These are phyloP conservation scores for Coemansia sp. DNA, from an alignment of 192 early-diverging fungal genomes.

Conservation along the genomic window DNA sequence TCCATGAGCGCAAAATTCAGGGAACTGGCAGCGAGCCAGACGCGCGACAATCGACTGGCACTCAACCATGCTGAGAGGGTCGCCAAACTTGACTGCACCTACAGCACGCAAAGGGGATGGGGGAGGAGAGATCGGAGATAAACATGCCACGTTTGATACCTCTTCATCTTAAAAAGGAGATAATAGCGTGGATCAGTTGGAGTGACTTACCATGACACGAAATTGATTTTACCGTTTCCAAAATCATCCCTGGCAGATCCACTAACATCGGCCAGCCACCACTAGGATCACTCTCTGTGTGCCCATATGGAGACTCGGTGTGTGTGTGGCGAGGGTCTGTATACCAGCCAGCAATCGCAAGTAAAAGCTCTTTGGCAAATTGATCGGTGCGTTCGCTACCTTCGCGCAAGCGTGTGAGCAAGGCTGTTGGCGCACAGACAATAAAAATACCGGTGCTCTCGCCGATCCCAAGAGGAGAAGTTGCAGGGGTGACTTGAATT, in stretches of 20 bases:
- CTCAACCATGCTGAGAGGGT: conserved; percentile 21
- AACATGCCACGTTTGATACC: not conserved
- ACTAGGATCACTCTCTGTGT: not conserved
- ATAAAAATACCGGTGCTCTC: not conserved
- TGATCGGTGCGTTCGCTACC: not conserved
- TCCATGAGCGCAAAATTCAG: conserved; percentile 51
- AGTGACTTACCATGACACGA: conserved; percentile 34
- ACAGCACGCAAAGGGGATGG: not conserved
- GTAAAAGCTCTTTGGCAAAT: conserved; percentile 35
- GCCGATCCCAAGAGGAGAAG: not conserved
- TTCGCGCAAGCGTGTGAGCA: conserved; percentile 33
- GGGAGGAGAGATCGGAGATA: conserved; percentile 3
- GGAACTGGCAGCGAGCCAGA: conserved; percentile 38
- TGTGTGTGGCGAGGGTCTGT: not conserved
- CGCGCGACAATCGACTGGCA: conserved; percentile 28
- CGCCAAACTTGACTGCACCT: conserved; percentile 50
- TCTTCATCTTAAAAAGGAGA: not conserved
- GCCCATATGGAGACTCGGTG: not conserved
- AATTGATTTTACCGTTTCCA: conserved; percentile 41
- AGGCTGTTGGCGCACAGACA: conserved; percentile 29
- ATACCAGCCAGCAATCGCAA: conserved; percentile 24
- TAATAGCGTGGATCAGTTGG: not conserved
- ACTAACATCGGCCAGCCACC: conserved; percentile 41
- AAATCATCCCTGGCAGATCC: conserved; percentile 17
- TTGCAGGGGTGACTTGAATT: conserved; percentile 7